phyloP scores from a whole-genome alignment of 139 green algal species.

The Chlamydomonas sphaeroides region DNA sequence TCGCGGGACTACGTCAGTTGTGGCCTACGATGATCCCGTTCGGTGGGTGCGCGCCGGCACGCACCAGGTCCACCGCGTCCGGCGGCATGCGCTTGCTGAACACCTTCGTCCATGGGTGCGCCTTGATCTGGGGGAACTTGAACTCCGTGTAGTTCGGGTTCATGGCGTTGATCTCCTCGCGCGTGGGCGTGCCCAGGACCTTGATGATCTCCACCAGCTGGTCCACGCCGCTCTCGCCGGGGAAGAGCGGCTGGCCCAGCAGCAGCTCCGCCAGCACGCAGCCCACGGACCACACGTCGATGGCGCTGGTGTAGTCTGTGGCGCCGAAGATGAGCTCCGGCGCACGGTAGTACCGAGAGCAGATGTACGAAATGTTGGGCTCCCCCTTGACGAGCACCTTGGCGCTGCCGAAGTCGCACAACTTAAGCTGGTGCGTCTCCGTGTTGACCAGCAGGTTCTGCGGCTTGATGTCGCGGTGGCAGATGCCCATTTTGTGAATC shows the following conservation, averaged over 20 bases:
- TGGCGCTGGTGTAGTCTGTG: conserved; percentile 97
- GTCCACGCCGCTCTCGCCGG: conserved; percentile 96
- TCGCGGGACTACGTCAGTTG: too few relatives aligned
- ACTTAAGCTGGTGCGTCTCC: conserved; percentile 93
- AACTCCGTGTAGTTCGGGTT: conserved; percentile 99
- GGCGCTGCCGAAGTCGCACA: conserved; percentile 99
- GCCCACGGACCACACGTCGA: conserved; percentile 98
- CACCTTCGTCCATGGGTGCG: conserved; percentile 96
- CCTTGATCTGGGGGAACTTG: conserved; percentile 98
- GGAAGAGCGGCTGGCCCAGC: conserved; percentile 92
- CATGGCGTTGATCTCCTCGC: conserved; percentile 98
- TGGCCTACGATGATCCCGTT: too few relatives aligned
- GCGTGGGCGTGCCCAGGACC: conserved; percentile 93
- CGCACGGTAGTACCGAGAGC: conserved; percentile 93
- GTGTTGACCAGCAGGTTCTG: conserved; percentile 97
- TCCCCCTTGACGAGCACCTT: conserved; percentile 94
- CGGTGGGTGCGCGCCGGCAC: background rate
- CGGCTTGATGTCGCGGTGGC: conserved; percentile 97
- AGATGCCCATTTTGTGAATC: conserved; percentile 90
- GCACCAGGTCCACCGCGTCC: conserved; percentile 93
- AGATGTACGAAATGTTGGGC: conserved; percentile 99
- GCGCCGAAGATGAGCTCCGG: conserved; percentile 99
- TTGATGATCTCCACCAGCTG: conserved; percentile 99
- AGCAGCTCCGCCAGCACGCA: conserved; percentile 99
- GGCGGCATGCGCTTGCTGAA: conserved; percentile 93